Evolutionary conservation across 2,329 filamentous ascomycete genomes (phyloP).

Genomic region (Trichocomaceae sp.): DNA sequence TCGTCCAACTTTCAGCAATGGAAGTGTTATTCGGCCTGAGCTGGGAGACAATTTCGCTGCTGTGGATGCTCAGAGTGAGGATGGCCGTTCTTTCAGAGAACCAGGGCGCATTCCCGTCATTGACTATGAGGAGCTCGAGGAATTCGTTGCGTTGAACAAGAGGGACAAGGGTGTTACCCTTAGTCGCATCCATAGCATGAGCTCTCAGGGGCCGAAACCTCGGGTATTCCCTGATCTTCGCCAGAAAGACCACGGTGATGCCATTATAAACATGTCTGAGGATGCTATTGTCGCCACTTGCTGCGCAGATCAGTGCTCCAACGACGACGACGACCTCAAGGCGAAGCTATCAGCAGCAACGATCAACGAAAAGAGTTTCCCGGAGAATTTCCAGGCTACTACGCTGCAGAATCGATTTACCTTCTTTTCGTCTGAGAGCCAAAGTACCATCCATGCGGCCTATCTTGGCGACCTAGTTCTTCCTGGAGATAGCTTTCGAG

Average conservation of each 20-base stretch:
- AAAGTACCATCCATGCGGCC: constrained; percentile 85
- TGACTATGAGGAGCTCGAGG: constrained; percentile 90
- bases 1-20: constrained; percentile 54
- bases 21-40: constrained; percentile 49
- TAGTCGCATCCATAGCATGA: constrained; percentile 41
- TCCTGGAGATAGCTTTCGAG: constrained; percentile 81
- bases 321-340: constrained; percentile 24
- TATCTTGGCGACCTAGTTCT: constrained; percentile 83
- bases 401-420: constrained; percentile 76
- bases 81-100: constrained; percentile 72
- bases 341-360: constrained; percentile 11
- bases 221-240: constrained; percentile 59
- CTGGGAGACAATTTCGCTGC: constrained; percentile 30
- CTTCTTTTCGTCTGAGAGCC: constrained; percentile 92
- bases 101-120: constrained; percentile 74
- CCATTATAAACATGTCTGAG: constrained; percentile 26
- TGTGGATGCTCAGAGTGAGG: constrained; percentile 58
- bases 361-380: constrained; percentile 28
- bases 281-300: constrained; percentile 29
- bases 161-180: constrained; percentile 40
- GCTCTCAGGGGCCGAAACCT: constrained; percentile 45
- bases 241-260: constrained; percentile 29
- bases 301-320: constrained; percentile 22
- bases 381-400: constrained; percentile 35
- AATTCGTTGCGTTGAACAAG: constrained; percentile 65